Base-by-base conservation (phyloP, 164 flowering plant species). In the Macadamia tetraphylla region DNA sequence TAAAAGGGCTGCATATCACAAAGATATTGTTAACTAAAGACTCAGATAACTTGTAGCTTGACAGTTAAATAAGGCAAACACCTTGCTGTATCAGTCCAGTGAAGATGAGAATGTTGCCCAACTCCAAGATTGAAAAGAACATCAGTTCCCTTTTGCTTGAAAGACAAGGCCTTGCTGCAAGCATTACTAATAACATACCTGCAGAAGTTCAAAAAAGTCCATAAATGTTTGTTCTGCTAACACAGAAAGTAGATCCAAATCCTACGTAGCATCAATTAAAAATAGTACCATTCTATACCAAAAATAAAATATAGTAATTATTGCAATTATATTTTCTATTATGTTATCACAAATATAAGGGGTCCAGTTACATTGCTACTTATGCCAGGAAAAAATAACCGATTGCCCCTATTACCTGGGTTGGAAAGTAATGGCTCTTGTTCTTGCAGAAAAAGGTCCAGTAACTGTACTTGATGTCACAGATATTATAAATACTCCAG, bases 171-270 rank as follows among this genome's bases (percentile, higher is more conserved):
- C 77, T 79, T 89, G 80, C 85, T 78, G 81, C 97, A 89, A 53
- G 98, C 94, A 81, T 94, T 94, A 71, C 97, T 83, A 43, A 94
- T 87, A 64, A 94, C 87, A 70, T 85, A 94, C 81, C 99, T 94
- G 92, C 76, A 81, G 35, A 71, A 58, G 29, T 29, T 2, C 71
- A 43, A 43, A 12, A 43, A 43, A 12, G 55, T 52, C 3, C 44
- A 58, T n/a, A 68, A 15, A 60, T 1, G 14, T 40, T 42, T 12
- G 13, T 30, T 29, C 14, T 31, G 40, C 4, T 64, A 18, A 18
- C 6, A 62, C 13, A 65, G 44, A 11, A 57, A 48, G 9, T 17
- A 13, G 46, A 43, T 60, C 48, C 6, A 15, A 15, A 60, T 0
- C 9, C 23, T 30, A 29, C 18, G 66, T 0, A 76, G 43, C 42